Conservation (phyloP, 2,329 filamentous ascomycete genomes). For the Paraphoma sp. region DNA sequence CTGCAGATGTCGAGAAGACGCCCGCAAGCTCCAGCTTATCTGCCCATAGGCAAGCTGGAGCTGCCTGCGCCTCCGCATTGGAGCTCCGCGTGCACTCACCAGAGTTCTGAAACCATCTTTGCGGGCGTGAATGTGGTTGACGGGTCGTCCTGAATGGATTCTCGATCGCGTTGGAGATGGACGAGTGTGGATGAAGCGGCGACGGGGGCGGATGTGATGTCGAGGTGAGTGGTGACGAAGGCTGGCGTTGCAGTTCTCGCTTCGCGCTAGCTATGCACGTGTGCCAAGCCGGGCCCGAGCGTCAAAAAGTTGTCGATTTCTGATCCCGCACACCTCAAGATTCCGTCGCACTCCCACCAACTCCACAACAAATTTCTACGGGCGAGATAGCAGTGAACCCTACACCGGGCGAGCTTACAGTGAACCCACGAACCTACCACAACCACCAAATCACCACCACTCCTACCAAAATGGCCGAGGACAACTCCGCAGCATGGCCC, state of each 20-base stretch:
- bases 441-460: slow-evolving; percentile 6
- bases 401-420: slow-evolving; percentile 42
- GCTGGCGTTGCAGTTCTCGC: slow-evolving; percentile 38
- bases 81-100: slow-evolving; percentile 66
- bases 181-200: slow-evolving; percentile 33
- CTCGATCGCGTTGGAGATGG: slow-evolving; percentile 40
- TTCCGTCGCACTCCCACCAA: slow-evolving; percentile 9
- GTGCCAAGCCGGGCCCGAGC: slow-evolving; percentile 20
- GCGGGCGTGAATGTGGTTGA: slow-evolving; percentile 32
- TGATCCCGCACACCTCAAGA: neutral
- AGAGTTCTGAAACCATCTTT: slow-evolving; percentile 81
- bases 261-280: slow-evolving; percentile 30
- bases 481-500: slow-evolving; percentile 43
- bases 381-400: slow-evolving; percentile 46
- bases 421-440: slow-evolving; percentile 29
- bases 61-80: slow-evolving; percentile 35
- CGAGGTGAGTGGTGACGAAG: slow-evolving; percentile 45
- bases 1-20: slow-evolving; percentile 19
- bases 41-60: slow-evolving; percentile 44
- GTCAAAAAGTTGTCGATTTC: slow-evolving; percentile 14
- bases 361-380: slow-evolving; percentile 14
- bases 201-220: slow-evolving; percentile 36
- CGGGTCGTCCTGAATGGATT: slow-evolving; percentile 23
- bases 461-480: slow-evolving; percentile 32
- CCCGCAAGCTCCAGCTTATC: slow-evolving; percentile 43